Base-by-base conservation (phyloP, 768 basidiomycete genomes). In the Floccularia luteovirens region DNA sequence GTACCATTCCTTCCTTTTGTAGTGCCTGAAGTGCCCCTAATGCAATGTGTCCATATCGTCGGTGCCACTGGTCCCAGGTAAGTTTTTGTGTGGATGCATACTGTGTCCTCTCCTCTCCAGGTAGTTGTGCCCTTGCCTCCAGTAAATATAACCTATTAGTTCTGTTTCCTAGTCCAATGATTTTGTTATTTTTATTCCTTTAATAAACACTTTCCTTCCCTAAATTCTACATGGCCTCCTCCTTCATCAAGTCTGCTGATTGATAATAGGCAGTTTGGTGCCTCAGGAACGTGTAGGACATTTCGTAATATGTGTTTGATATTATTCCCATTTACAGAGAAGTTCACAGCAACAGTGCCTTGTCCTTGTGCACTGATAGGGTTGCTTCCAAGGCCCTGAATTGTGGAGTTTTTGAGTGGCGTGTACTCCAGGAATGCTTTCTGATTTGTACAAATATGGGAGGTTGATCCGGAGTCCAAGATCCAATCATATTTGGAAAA, bases 21-120 rank as follows among this genome's bases (percentile, higher is more conserved):
- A 58, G 32, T 7, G 38, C 20, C 24, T 58, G 41, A 1, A 61
- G 38, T 6, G 48, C 30, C 3, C 21, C 24, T 24, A 57, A 51
- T 2, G 50, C 43, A 31, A 60, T 41, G 24, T 60, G 57, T 1
- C 57, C 54, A 32, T 44, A 56, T 24, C 45, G 40, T 0, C 40
- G 38, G 31, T 60, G 58, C 59, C 54, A 60, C 5, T 25, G 22
- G 8, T 60, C 48, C 56, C 56, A 61, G 7, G 46, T 41, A 2
- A 44, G 38, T 35, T 44, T 52, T 2, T 24, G 37, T 14, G 46
- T 10, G n/a, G 31, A 14, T 2, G 48, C 51, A 24, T 31, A 16
- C 11, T 49, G 35, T 14, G 49, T 38, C 27, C 8, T 31, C 37
- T 44, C 51, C 35, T 27, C 35, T 24, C 5, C 19, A 1, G 20